Conservation (phyloP, 139 green algal species). For the Chlamydomonas schloesseri region DNA sequence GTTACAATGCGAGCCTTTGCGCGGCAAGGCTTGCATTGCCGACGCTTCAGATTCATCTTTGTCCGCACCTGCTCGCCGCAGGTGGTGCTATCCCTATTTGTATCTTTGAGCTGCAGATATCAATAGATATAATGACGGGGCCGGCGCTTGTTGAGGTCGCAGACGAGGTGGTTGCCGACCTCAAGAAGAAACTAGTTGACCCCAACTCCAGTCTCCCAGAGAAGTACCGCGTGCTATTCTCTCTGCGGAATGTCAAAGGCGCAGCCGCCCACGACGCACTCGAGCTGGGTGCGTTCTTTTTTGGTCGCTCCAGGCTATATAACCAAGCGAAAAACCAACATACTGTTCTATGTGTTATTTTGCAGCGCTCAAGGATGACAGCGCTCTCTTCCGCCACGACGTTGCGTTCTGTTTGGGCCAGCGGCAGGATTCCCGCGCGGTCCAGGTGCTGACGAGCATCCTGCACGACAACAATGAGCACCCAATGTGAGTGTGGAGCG, state of each 20-base stretch:
- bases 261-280: slow-evolving; percentile 71
- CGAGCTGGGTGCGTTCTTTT: slow-evolving; percentile 60
- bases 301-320: no score
- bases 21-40: no score
- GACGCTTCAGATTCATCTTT: no score
- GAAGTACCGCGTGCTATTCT: slow-evolving; percentile 89
- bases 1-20: no score
- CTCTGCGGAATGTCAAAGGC: slow-evolving; percentile 76
- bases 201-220: slow-evolving; percentile 65
- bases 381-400: slow-evolving; percentile 90
- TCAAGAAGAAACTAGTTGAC: slow-evolving; percentile 69
- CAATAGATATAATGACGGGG: background rate
- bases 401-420: slow-evolving; percentile 94
- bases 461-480: slow-evolving; percentile 79
- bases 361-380: slow-evolving; percentile 80
- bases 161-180: slow-evolving; percentile 47
- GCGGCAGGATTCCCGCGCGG: slow-evolving; percentile 81
- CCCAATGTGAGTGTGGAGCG: slow-evolving; percentile 82
- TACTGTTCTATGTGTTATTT: background rate
- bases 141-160: slow-evolving; percentile 46
- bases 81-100: no score
- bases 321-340: background rate
- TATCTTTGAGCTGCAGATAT: no score
- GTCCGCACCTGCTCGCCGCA: no score
- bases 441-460: slow-evolving; percentile 69